phyloP scores from a whole-genome alignment of 176 grass and related monocot genomes.

The Carex littledalei region DNA sequence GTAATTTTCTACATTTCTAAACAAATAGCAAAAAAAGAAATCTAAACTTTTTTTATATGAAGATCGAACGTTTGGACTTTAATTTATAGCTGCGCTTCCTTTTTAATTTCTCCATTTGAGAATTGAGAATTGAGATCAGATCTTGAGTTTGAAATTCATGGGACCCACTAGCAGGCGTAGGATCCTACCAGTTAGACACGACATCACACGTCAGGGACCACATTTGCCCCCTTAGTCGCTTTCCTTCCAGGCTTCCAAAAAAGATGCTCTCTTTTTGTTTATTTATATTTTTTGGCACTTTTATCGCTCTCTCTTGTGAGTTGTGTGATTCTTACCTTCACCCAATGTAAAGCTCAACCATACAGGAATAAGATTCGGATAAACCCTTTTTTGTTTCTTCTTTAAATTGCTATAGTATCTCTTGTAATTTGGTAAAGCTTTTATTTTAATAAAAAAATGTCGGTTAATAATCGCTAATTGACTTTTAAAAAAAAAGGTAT shows the following conservation, averaged over 20 bases:
- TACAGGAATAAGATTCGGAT: neutral
- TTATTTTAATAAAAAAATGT: neutral
- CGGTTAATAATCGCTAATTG: neutral
- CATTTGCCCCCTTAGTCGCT: constrained; percentile 7
- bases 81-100: too few species aligned
- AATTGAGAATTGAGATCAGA: constrained; percentile 4
- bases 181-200: neutral
- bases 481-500: neutral
- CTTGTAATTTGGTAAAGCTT: neutral
- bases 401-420: neutral
- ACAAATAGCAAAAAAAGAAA: too few species aligned
- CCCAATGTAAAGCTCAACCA: neutral
- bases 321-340: neutral
- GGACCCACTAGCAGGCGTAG: neutral
- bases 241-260: constrained; percentile 17
- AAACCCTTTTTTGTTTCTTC: neutral
- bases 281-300: neutral
- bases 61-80: too few species aligned
- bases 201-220: constrained; percentile 16
- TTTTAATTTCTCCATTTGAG: neutral
- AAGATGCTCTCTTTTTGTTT: constrained; percentile 10
- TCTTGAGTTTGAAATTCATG: constrained; percentile 8
- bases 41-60: too few species aligned
- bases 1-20: too few species aligned
- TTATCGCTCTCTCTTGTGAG: neutral